phyloP scores from a whole-genome alignment of 164 flowering plant genomes.

The Aristolochia californica region DNA sequence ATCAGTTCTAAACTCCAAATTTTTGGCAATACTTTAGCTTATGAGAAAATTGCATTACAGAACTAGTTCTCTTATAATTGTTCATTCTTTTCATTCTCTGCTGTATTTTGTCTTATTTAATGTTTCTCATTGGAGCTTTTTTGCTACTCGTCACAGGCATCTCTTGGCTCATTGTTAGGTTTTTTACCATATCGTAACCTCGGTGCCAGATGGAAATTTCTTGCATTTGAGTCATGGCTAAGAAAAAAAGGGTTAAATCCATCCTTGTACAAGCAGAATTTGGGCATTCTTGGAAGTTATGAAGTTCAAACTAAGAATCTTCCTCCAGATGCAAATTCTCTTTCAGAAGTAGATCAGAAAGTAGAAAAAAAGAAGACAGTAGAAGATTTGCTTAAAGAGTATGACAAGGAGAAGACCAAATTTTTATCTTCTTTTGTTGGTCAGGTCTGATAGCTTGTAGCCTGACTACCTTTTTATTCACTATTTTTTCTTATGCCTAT shows the following conservation, averaged over 20 bases:
- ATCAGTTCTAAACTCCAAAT: no score
- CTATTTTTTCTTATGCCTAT: not conserved
- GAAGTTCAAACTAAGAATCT: constrained; percentile 23
- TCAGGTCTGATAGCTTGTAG: constrained; percentile 42
- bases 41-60: no score
- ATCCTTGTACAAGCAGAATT: constrained; percentile 46
- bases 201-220: constrained; percentile 70
- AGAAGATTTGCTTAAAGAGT: constrained; percentile 69
- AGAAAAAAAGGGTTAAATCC: constrained; percentile 74
- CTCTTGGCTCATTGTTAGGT: constrained; percentile 79
- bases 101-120: not conserved
- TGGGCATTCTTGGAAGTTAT: constrained; percentile 44
- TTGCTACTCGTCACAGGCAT: constrained; percentile 40
- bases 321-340: constrained; percentile 16
- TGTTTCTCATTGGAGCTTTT: constrained; percentile 7
- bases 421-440: constrained; percentile 85
- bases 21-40: no score
- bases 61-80: no score
- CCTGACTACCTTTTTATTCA: not conserved
- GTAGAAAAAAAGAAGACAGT: constrained; percentile 30
- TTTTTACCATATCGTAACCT: constrained; percentile 83
- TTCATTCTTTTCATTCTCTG: no score
- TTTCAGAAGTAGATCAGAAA: constrained; percentile 17
- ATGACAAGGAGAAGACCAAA: constrained; percentile 73
- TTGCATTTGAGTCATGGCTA: constrained; percentile 94